These are phyloP conservation scores for Malassezia vespertilionis DNA, from an alignment of 1,284 basidiomycete species.

Conservation along the genomic window DNA sequence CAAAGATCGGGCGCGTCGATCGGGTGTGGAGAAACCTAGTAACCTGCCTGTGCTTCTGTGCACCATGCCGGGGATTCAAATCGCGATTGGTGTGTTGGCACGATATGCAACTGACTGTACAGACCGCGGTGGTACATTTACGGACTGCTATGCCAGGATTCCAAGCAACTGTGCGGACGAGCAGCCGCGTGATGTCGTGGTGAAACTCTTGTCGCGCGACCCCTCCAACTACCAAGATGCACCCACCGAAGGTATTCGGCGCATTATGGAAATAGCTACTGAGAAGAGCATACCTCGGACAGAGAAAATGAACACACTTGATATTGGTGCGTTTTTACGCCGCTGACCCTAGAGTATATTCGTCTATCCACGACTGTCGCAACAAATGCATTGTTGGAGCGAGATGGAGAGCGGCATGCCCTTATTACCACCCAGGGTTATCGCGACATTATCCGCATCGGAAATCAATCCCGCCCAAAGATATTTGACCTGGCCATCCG, in stretches of 20 bases:
- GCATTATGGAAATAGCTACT: conserved; percentile 71
- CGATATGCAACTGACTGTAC: background rate
- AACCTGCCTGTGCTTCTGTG: background rate
- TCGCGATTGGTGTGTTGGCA: conserved; percentile 22
- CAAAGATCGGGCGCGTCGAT: background rate
- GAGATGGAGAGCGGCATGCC: conserved; percentile 82
- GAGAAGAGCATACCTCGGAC: conserved; percentile 60
- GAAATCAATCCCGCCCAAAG: conserved; percentile 81
- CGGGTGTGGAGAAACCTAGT: too few species aligned
- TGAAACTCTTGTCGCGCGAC: conserved; percentile 50
- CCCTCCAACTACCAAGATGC: conserved; percentile 77
- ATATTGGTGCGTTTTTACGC: conserved; percentile 55
- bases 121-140: conserved; percentile 46
- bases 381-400: conserved; percentile 87
- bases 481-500: conserved; percentile 51
- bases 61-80: conserved; percentile 27
- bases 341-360: conserved; percentile 61
- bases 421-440: conserved; percentile 85
- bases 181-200: conserved; percentile 38
- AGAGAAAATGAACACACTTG: conserved; percentile 61
- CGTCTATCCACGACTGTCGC: conserved; percentile 88
- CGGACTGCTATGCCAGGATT: conserved; percentile 38
- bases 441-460: conserved; percentile 77
- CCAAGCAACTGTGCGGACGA: conserved; percentile 14
- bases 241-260: conserved; percentile 81